Evolutionary conservation across 495 filamentous ascomycete species (phyloP).

Genomic region (Trichoderma asperelloides): DNA sequence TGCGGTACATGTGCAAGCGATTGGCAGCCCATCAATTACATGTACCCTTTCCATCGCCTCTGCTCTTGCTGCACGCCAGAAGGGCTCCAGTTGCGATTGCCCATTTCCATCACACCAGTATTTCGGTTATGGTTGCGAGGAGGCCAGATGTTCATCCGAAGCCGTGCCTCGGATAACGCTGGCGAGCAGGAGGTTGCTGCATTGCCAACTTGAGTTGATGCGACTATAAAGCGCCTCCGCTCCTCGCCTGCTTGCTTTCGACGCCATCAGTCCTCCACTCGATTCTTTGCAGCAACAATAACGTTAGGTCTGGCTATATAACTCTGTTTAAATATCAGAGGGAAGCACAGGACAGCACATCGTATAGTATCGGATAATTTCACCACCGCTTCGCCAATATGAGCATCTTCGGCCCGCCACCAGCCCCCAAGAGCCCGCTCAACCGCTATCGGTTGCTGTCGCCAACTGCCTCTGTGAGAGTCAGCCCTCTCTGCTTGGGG

Average conservation of each 20-base stretch:
- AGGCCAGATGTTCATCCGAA: not conserved
- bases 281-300: not conserved
- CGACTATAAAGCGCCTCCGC: not conserved
- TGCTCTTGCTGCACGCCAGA: not conserved
- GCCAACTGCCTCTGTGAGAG: slow-evolving; percentile 47
- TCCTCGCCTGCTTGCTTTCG: not conserved
- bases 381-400: slow-evolving; percentile 9
- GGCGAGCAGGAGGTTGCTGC: not conserved
- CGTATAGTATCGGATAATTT: not conserved
- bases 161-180: not conserved
- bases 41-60: not conserved
- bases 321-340: not conserved
- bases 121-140: not conserved
- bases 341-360: not conserved
- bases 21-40: not conserved
- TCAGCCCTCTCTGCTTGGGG: slow-evolving; percentile 54
- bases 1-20: not conserved
- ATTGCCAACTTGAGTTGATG: not conserved
- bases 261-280: not conserved
- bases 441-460: slow-evolving; percentile 51
- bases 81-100: not conserved
- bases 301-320: not conserved
- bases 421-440: slow-evolving; percentile 39
- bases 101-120: not conserved
- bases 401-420: slow-evolving; percentile 17